Conservation (phyloP, 108 stramenopile species). For the Skeletonema grethae region DNA sequence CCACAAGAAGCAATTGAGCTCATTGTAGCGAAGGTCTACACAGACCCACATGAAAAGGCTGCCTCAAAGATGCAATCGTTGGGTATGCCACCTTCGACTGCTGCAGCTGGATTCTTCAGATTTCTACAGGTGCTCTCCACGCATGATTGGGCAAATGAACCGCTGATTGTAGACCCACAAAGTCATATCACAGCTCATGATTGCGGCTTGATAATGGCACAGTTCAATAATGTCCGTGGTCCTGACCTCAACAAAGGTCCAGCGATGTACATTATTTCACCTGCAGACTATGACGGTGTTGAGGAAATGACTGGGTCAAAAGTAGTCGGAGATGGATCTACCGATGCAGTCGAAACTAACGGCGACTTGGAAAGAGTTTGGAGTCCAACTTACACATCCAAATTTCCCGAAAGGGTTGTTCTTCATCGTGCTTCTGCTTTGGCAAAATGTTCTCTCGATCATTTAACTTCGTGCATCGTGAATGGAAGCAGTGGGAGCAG, state of each 20-base stretch:
- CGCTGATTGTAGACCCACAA: conserved; percentile 88
- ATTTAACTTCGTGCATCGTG: conserved; percentile 50
- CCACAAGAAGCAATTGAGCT: conserved; percentile 78
- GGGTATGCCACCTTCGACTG: conserved; percentile 60
- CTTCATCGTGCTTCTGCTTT: conserved; percentile 62
- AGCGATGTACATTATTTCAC: conserved; percentile 84
- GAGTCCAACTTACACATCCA: conserved; percentile 56
- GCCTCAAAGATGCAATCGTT: conserved; percentile 14
- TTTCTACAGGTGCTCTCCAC: conserved; percentile 62
- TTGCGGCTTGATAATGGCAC: conserved; percentile 53
- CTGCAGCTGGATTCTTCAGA: conserved; percentile 66
- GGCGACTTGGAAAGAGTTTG: conserved; percentile 35
- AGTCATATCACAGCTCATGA: conserved; percentile 64
- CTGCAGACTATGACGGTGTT: conserved; percentile 54
- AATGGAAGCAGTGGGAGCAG: conserved; percentile 30
- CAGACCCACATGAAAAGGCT: conserved; percentile 38
- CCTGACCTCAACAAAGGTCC: conserved; percentile 56
- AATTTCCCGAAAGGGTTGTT: conserved; percentile 73
- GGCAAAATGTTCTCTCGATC: conserved; percentile 70
- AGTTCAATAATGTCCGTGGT: conserved; percentile 69
- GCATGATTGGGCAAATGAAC: conserved; percentile 84
- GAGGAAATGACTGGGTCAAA: conserved; percentile 53
- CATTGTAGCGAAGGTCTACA: conserved; percentile 80
- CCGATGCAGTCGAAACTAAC: conserved; percentile 1
- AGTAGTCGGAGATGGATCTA: conserved; percentile 34